phyloP scores from a whole-genome alignment of 2,329 filamentous ascomycete genomes.

The Parasarocladium wereldwijsianum region DNA sequence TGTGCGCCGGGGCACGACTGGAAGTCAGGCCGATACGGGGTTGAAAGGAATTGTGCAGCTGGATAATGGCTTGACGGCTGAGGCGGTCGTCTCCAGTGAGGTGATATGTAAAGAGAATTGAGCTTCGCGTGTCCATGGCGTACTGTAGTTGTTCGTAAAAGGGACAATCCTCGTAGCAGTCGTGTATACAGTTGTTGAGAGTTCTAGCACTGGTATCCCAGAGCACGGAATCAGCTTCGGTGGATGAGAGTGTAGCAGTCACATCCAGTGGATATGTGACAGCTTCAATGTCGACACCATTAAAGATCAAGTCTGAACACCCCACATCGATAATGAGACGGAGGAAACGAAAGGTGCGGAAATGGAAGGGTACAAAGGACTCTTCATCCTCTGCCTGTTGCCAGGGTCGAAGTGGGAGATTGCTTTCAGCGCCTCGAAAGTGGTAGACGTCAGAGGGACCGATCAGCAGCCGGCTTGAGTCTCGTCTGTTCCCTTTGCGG shows the following conservation, averaged over 20 bases:
- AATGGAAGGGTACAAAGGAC: too few relatives aligned
- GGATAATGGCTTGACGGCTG: constrained; percentile 16
- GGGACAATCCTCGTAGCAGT: constrained; percentile 19
- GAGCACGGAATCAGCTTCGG: constrained; percentile 5
- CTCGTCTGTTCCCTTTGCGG: too few relatives aligned
- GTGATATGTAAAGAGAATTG: constrained; percentile 16
- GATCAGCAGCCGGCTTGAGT: too few relatives aligned
- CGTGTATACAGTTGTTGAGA: constrained; percentile 13
- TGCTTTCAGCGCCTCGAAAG: too few relatives aligned
- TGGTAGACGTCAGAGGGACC: too few relatives aligned
- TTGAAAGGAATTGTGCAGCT: constrained; percentile 11
- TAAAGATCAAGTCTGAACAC: too few relatives aligned
- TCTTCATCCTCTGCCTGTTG: too few relatives aligned
- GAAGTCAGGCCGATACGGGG: constrained; percentile 16
- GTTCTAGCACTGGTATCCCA: constrained; percentile 12
- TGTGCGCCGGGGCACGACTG: constrained; percentile 20
- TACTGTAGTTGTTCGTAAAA: constrained; percentile 21
- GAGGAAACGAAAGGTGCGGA: too few relatives aligned
- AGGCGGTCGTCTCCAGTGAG: constrained; percentile 16
- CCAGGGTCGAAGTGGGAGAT: too few relatives aligned
- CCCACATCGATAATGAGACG: too few relatives aligned
- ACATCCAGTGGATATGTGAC: too few relatives aligned
- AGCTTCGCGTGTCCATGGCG: constrained; percentile 11
- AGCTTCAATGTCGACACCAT: too few relatives aligned
- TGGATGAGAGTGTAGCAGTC: background rate